phyloP scores from a whole-genome alignment of 2,329 filamentous ascomycete species.

The Exophiala phaeomuriformis region DNA sequence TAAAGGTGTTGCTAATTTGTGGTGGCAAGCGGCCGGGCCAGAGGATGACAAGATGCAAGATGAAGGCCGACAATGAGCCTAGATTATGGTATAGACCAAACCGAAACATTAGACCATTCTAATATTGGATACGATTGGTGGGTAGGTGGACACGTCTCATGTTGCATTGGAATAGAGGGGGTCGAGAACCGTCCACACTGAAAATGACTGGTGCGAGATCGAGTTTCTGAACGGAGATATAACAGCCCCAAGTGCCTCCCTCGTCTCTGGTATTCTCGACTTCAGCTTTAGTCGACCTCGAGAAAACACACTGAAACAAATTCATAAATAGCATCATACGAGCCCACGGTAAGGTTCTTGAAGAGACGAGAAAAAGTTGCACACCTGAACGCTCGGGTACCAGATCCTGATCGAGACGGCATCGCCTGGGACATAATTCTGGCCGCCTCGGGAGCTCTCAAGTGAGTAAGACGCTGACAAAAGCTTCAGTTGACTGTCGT shows the following conservation, averaged over 20 bases:
- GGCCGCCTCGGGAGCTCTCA: no score
- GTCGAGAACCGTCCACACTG: neutral
- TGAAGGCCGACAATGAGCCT: constrained; percentile 3
- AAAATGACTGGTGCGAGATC: neutral
- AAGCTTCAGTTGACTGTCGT: neutral
- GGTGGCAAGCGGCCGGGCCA: neutral
- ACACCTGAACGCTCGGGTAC: no score
- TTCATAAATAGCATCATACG: no score
- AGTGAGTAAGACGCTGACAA: no score
- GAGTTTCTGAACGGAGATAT: neutral
- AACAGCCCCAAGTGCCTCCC: neutral
- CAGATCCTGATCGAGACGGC: no score
- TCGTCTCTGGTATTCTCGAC: neutral
- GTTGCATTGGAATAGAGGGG: constrained; percentile 11
- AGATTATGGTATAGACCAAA: constrained; percentile 1
- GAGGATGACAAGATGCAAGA: constrained; percentile 1
- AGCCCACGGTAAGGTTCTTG: no score
- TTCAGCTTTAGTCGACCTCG: neutral
- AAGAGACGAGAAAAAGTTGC: no score
- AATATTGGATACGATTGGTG: constrained; percentile 3
- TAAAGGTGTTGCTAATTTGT: neutral
- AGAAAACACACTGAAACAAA: no score
- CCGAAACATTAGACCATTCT: constrained; percentile 2
- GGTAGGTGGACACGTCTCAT: constrained; percentile 8
- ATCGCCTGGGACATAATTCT: no score